These are phyloP conservation scores for Cytospora mali DNA, from an alignment of 2,329 filamentous ascomycete species.

Conservation along the genomic window DNA sequence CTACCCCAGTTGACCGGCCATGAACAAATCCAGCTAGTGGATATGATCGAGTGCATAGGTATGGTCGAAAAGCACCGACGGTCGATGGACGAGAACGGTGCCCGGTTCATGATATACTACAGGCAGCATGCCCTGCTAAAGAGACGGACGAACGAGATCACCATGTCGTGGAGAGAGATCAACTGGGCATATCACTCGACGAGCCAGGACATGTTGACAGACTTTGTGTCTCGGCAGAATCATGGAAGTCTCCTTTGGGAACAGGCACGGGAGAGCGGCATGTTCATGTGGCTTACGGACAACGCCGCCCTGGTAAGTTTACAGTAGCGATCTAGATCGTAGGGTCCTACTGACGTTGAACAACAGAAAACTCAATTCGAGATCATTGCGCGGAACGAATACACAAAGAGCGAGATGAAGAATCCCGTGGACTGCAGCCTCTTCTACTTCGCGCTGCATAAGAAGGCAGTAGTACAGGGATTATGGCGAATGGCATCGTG, in stretches of 20 bases:
- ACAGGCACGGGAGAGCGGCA: slow-evolving; percentile 79
- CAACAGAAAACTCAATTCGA: slow-evolving; percentile 77
- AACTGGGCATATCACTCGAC: slow-evolving; percentile 83
- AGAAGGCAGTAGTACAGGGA: slow-evolving; percentile 87
- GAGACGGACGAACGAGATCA: slow-evolving; percentile 63
- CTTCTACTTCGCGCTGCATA: slow-evolving; percentile 86
- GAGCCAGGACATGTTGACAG: slow-evolving; percentile 86
- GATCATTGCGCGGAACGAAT: slow-evolving; percentile 88
- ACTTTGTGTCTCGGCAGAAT: slow-evolving; percentile 79
- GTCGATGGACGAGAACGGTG: slow-evolving; percentile 88
- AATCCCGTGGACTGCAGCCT: slow-evolving; percentile 90
- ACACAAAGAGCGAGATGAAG: slow-evolving; percentile 82
- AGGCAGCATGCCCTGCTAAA: slow-evolving; percentile 76
- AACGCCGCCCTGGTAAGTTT: slow-evolving; percentile 69
- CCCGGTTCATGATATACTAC: slow-evolving; percentile 86
- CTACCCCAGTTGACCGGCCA: slow-evolving; percentile 80
- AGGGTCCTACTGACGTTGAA: slow-evolving; percentile 21
- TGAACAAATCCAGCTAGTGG: slow-evolving; percentile 82
- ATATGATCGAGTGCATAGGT: slow-evolving; percentile 82
- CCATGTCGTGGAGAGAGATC: slow-evolving; percentile 77
- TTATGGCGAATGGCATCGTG: slow-evolving; percentile 94
- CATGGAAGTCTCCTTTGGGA: slow-evolving; percentile 82
- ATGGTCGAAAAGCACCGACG: slow-evolving; percentile 83
- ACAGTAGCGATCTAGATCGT: not conserved
- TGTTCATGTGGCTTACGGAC: slow-evolving; percentile 95